phyloP scores from a whole-genome alignment of 2,329 filamentous ascomycete species.

The Akanthomyces dipterigenus region DNA sequence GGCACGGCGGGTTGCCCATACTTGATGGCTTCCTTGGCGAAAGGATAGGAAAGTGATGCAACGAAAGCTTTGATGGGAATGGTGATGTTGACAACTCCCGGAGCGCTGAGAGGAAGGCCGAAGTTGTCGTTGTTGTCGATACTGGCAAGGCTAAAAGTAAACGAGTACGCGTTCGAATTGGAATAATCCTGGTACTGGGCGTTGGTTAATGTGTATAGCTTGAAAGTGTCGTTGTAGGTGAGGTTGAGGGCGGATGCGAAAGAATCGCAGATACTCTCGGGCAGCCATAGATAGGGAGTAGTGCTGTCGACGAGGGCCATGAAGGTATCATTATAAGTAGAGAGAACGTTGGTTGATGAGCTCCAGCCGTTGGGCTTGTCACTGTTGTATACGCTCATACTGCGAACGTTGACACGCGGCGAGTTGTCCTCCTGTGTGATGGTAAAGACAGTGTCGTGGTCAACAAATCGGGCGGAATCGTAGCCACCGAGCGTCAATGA shows the following conservation, averaged over 20 bases:
- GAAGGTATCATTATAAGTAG: constrained; percentile 40
- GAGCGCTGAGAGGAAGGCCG: constrained; percentile 39
- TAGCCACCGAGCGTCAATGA: constrained; percentile 66
- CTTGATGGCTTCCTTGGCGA: constrained; percentile 34
- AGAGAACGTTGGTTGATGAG: constrained; percentile 30
- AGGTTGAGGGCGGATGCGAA: constrained; percentile 61
- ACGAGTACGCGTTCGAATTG: constrained; percentile 38
- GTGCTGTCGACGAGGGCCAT: constrained; percentile 56
- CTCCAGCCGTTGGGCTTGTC: constrained; percentile 32
- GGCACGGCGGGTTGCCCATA: constrained; percentile 40
- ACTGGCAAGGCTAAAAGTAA: constrained; percentile 52
- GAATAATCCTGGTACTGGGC: constrained; percentile 45
- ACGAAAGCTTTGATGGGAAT: constrained; percentile 45
- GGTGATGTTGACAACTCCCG: constrained; percentile 51
- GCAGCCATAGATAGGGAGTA: constrained; percentile 58
- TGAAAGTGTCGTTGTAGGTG: constrained; percentile 55
- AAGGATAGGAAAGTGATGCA: constrained; percentile 43
- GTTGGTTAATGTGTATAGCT: constrained; percentile 58
- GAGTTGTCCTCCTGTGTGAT: constrained; percentile 48
- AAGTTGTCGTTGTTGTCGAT: constrained; percentile 47
- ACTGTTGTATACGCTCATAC: constrained; percentile 36
- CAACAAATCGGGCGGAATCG: constrained; percentile 54
- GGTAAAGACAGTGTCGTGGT: constrained; percentile 54
- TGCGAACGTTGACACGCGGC: constrained; percentile 54
- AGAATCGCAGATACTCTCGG: constrained; percentile 50